Evolutionary conservation across 192 early-diverging fungal species (phyloP), one percentile per base, ranked within the genome.

Genomic region (Diversispora eburnea): DNA sequence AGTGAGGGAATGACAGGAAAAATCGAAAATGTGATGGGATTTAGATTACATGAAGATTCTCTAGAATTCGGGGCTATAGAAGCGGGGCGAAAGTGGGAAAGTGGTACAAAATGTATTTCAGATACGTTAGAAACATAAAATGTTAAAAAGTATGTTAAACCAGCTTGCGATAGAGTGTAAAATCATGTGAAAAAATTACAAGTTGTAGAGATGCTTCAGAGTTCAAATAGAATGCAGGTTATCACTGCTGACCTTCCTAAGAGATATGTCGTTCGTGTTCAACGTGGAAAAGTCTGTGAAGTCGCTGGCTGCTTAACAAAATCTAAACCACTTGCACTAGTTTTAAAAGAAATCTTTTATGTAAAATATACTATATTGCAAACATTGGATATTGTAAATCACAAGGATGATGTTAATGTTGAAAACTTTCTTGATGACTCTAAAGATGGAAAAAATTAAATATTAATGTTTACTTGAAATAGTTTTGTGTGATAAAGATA

Each of bases 281-380:
- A 46, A 10, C 63, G 19, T 65, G 45, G 45, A 9, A 65, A 65
- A 0, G 46, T 65, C 45, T 43, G 45, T 45, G 63, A 65, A 10
- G 41, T 65, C 4, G 41, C 63, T 46, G 63, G 63, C 12, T 2
- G 41, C 3, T 65, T 65, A 25, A 65, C 7, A 4, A 65, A 65
- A 6, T 17, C 63, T 9, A 65, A 65, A 65, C 63, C 41, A 48
- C 63, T 65, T 65, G 63, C 63, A 1, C 20, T 65, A 8, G 63
- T 65, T 45, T 20, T 65, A 41, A 65, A 65, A 19, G 41, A 65
- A 45, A 45, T 65, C 7, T 65, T 65, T 19, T 65, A 65, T 65
- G 63, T 41, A 46, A 15, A 25, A n/a, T 46, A 39, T 65, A 41
- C 45, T 65, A 65, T 65, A 39, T 13, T 20, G 10, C 7, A 6